Evolutionary conservation across 2,329 filamentous ascomycete genomes (phyloP), one percentile per base, ranked within the genome.

Genomic region (Cladophialophora immunda): DNA sequence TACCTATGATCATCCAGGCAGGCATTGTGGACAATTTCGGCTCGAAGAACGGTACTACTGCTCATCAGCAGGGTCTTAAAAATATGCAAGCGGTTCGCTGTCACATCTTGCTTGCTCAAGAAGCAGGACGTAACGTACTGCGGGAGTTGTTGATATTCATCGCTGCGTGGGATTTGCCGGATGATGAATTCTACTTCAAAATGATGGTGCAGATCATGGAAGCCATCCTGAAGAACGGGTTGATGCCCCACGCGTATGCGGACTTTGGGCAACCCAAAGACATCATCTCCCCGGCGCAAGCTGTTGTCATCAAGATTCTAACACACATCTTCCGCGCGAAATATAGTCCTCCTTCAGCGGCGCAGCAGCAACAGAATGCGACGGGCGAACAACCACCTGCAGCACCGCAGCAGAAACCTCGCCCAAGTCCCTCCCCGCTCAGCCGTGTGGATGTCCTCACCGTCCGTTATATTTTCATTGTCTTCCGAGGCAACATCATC

Each of bases 1-100:
- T 98, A 61, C 94, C 97, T 63, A 97, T 97, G 94, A 96, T 97
- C 67, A 90, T 98, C 74, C 97, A 97, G 82, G 94, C 92, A 15
- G 96, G 94, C 69, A 96, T 98, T 61, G 88, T 97, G 25, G 92
- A 96, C 66, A 92, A 91, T 67, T 90, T 91, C 70, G 88, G 89
- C 0, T 81, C 88, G 7, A 91, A 89, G 53, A 70, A 67, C 32
- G 66, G 56, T 30, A 53, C 27, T 13, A 32, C 58, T 25, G 58
- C 47, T 15, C 83, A 87, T 59, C 82, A 83, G 47, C 84, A 83
- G 68, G 85, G 84, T 9, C 80, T 85, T 3, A 81, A 93, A 75
- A 97, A 94, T 75, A 89, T 97, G 80, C 93, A 97, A 78, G 92
- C 93, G 68, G 92, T 94, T 1, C 85, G 94, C 25, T 97, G 94